Percentiles rank a stretch among this genome's conserved stretches.
Evolutionary conservation across 306 rosid genomes (phyloP).

Genomic region (Dryas octopetala): DNA sequence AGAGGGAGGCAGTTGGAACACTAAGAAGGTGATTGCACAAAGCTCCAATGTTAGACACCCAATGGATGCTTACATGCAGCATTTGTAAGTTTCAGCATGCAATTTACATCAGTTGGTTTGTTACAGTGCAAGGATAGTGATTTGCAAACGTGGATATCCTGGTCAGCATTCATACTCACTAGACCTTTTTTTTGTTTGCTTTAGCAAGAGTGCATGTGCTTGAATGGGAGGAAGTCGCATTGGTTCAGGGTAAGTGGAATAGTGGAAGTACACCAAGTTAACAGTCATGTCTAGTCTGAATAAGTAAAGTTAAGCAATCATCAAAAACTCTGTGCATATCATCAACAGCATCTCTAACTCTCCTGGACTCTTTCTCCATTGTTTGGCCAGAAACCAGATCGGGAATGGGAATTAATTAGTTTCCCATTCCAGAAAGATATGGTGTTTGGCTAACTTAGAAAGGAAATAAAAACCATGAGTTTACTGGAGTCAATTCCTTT

Average conservation of each 20-base stretch:
- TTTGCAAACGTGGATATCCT: not conserved
- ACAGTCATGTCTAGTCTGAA: not conserved
- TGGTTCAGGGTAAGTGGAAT: not conserved
- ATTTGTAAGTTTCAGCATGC: not conserved
- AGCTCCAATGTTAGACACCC: no score
- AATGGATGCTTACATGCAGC: not conserved
- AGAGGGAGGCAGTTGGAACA: not conserved
- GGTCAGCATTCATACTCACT: not conserved
- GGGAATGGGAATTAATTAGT: no score
- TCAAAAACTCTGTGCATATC: not conserved
- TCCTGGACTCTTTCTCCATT: not conserved
- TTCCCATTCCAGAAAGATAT: no score
- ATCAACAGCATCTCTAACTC: not conserved
- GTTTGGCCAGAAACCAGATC: no score
- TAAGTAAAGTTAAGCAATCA: not conserved
- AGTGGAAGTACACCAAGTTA: not conserved
- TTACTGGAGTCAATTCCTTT: no score
- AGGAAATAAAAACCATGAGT: no score
- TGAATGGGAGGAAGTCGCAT: not conserved
- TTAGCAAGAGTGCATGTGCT: not conserved
- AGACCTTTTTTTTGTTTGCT: not conserved
- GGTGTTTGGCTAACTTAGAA: no score
- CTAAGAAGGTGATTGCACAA: no score
- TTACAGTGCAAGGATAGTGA: not conserved
- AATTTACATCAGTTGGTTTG: no score